These are phyloP conservation scores for Tulasnella calospora DNA, from an alignment of 768 basidiomycete species.

Conservation along the genomic window DNA sequence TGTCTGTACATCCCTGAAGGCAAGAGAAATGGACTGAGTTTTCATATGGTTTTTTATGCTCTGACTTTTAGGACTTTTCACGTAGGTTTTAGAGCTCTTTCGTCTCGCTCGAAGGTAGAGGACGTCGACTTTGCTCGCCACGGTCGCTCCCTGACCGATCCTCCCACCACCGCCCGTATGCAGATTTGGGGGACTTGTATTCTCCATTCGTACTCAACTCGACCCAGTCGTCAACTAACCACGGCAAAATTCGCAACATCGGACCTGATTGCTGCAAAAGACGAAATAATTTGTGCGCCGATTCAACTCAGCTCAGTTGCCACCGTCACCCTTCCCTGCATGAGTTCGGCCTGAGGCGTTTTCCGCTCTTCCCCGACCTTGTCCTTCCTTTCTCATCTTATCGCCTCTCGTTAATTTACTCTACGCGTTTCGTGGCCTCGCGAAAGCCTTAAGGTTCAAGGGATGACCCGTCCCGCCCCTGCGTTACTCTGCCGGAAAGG, in stretches of 20 bases:
- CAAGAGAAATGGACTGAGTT: neutral
- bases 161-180: neutral
- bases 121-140: neutral
- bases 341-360: neutral
- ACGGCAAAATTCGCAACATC: neutral
- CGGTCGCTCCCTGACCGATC: neutral
- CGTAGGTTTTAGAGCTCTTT: neutral
- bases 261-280: neutral
- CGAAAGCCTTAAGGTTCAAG: slow-evolving; percentile 2
- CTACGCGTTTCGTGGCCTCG: neutral
- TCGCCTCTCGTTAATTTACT: neutral
- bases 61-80: slow-evolving; percentile 4
- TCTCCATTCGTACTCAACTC: slow-evolving; percentile 5
- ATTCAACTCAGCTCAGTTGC: slow-evolving; percentile 7
- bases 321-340: neutral
- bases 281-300: neutral
- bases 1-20: neutral
- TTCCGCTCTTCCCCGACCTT: neutral
- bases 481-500: neutral
- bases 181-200: neutral
- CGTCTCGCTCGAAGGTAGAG: neutral
- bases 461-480: neutral
- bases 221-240: neutral
- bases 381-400: neutral
- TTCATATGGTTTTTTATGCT: neutral